Base-by-base conservation (phyloP, 2,329 filamentous ascomycete species). In the Penicillium sp. region DNA sequence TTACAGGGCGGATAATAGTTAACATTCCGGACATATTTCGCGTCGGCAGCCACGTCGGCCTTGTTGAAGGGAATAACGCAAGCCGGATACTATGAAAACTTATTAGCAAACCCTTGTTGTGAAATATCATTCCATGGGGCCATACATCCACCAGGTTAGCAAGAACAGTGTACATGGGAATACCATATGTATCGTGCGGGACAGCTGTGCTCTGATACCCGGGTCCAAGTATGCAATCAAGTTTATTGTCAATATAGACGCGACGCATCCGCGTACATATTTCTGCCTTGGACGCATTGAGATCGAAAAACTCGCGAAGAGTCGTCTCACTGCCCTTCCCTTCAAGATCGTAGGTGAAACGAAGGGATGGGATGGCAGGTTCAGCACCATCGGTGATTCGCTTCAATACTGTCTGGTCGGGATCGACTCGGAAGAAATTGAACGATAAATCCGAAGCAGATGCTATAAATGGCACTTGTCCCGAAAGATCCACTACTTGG, bases 201-300 rank as follows among this genome's bases (percentile, higher is more conserved):
- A 56, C 52, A 0, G 64, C 63, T 15, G 58, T 60, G 17, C 56
- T 58, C 47, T 66, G 64, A 20, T 58, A 64, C 2, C 55, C 63
- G 0, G 64, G 56, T 1, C 43, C 56, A 3, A 67, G 33, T 21
- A 67, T 56, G 3, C 59, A 45, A 45, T 66, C 64, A 13, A 66
- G 47, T 9, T 54, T 37, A 10, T 59, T 62, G 2, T 59, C 52
- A 3, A 65, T 5, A 23, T 49, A 66, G 0, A 54, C 37, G 3
- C 44, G 50, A 1, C 62, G 57, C 51, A 59, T 53, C 12, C 53
- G 15, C 3, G 40, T 58, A 2, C 39, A 43, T 7, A 57, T 52
- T 8, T 58, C 40, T 2, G 42, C 43, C 18, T 52, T 58, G 3
- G 36, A 32, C 1, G 51, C 52, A 18, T 62, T 63, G n/a, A 62